Conservation (phyloP, 371 early-diverging fungal species). For the Catenaria anguillulae region DNA sequence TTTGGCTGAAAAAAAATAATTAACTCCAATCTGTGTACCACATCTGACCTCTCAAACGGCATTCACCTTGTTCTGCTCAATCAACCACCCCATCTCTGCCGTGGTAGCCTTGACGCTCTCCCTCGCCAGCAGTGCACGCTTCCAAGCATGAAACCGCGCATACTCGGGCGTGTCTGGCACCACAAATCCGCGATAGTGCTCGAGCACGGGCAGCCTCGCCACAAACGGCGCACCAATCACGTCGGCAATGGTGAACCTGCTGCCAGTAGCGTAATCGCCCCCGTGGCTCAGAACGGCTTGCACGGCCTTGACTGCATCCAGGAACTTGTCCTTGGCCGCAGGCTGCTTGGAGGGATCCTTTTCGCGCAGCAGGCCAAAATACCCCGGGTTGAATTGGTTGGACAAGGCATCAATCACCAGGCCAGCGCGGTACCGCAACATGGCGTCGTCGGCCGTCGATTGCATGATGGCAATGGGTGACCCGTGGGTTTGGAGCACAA, state of each 20-base stretch:
- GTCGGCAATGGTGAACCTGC: constrained; percentile 40
- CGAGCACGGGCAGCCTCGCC: constrained; percentile 15
- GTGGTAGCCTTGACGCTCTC: no score
- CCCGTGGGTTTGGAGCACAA: constrained; percentile 3
- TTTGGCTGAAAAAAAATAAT: no score
- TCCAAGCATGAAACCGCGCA: no score
- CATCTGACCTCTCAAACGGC: no score
- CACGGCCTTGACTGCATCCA: constrained; percentile 21
- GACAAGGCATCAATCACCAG: background rate
- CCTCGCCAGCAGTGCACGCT: no score
- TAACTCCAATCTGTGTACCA: no score
- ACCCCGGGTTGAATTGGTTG: background rate
- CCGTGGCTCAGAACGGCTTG: constrained; percentile 25
- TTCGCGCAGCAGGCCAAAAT: background rate
- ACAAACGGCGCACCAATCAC: constrained; percentile 36
- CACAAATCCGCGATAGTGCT: constrained; percentile 12
- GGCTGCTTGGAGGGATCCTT: constrained; percentile 5
- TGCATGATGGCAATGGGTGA: background rate
- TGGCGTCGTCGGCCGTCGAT: background rate
- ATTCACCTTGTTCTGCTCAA: no score
- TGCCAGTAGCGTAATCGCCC: constrained; percentile 46
- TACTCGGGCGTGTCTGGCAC: no score
- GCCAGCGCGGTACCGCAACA: background rate
- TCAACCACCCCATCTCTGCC: no score
- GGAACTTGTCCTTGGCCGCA: constrained; percentile 4